Evolutionary conservation across 257 asterid species (phyloP), one percentile per base, ranked within the genome.

Genomic region (Ophiorrhiza pumila): DNA sequence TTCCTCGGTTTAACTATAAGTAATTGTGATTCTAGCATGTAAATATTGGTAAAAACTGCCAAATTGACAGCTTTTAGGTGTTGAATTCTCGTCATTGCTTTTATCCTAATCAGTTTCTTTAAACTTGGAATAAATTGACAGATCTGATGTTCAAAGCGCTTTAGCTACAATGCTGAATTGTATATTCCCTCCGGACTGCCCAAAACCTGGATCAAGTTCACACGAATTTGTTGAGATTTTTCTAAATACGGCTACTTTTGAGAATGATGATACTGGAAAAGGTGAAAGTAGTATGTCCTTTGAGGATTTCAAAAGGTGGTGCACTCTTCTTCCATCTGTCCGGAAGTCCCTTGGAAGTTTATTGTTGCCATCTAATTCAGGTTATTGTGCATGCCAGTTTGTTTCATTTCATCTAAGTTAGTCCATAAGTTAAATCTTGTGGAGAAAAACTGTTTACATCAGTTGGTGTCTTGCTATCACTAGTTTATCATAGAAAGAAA

Each of bases 131-230:
- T 71, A 79, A 69, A 79, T 58, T 82, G 75, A 70, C 89, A 94
- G 99, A 86, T 80, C 91, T 81, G 99, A 90, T 83, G 85, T 91
- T 66, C 89, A 88, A 81, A 87, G 80, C 46, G 93, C 89, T 74
- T 74, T 91, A 76, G 87, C 85, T 64, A 83, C 91, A 50, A 85
- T 88, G 83, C 79, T 87, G 73, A 85, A 83, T 70, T 80, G 82
- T 74, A 69, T 91, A 74, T 88, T 85, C 80, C 80, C 78, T 66
- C 65, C 76, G 32, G 71, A 83, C 72, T 57, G 80, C 84, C 60
- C 87, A 43, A 87, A 84, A 80, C 70, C 83, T 37, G 86, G 77
- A 50, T 77, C 77, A 66, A 79, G 80, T 58, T 74, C 93, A 9
- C 49, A 76, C 65, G 90, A 83, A 74, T 62, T 84, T 77, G 75